Evolutionary conservation across 768 basidiomycete species (phyloP).

Genomic region (Lactarius hengduanensis): DNA sequence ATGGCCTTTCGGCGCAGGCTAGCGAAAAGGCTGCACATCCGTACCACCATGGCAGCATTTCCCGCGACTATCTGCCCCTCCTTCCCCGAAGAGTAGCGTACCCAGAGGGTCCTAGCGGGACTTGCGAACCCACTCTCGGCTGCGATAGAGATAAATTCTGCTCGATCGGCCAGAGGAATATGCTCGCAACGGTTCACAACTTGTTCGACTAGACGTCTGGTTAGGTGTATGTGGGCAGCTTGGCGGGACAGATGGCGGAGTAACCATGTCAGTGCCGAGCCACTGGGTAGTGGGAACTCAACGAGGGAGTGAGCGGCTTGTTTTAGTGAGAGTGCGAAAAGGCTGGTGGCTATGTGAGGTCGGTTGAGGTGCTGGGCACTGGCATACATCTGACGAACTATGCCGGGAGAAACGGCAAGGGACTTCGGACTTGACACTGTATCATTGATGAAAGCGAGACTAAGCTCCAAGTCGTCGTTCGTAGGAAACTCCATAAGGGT

Average conservation of each 20-base stretch:
- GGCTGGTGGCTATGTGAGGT: conserved; percentile 39
- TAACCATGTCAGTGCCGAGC: conserved; percentile 49
- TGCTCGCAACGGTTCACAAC: conserved; percentile 42
- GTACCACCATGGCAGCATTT: conserved; percentile 45
- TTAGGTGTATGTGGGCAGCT: conserved; percentile 45
- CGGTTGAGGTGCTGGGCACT: conserved; percentile 23
- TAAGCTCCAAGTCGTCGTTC: conserved; percentile 39
- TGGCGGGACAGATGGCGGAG: conserved; percentile 44
- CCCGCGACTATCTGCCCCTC: conserved; percentile 44
- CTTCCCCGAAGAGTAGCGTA: conserved; percentile 47
- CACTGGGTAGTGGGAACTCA: conserved; percentile 52
- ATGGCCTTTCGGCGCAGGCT: neutral
- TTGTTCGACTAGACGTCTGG: conserved; percentile 50
- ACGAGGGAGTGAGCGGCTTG: conserved; percentile 35
- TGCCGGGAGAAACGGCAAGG: conserved; percentile 42
- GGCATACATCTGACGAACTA: conserved; percentile 40
- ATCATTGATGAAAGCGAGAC: conserved; percentile 43
- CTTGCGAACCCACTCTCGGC: conserved; percentile 49
- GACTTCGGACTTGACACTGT: conserved; percentile 36
- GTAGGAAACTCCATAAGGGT: conserved; percentile 24
- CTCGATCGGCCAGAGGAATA: conserved; percentile 47
- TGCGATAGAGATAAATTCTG: conserved; percentile 46
- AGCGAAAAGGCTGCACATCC: conserved; percentile 51
- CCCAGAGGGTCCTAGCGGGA: conserved; percentile 56
- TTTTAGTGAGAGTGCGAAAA: conserved; percentile 50